Evolutionary conservation across 352 stramenopile genomes (phyloP), one percentile per base, ranked within the genome.

Genomic region (Phytophthora sojae): DNA sequence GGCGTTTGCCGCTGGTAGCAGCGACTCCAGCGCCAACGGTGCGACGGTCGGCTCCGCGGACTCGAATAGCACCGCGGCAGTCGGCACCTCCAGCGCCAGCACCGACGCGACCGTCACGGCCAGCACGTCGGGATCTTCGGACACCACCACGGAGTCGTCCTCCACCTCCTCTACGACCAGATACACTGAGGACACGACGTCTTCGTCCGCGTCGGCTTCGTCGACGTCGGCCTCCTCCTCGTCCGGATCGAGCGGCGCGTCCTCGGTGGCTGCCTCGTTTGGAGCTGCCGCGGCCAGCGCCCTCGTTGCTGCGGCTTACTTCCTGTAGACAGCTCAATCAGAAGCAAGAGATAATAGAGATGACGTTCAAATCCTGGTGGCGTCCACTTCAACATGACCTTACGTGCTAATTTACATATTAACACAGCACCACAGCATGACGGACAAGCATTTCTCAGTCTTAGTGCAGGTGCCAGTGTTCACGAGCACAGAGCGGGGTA

Each of bases 21-120:
- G 58, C 53, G 54, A 42, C 6, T 56, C 72, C 64, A 42, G 30
- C 37, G 17, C 58, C 25, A 35, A 64, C 54, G 35, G 70, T 47
- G 51, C 54, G 35, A 79, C 69, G n/a, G 61, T 92, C 15, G 83
- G 80, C 4, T 79, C 88, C n/a, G 47, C 54, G 37, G 70, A 69
- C 23, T 59, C 73, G 3, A 47, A 47, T 15, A 74, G 64, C 25
- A 52, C 25, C 25, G 52, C 66, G 25, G 59, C 44, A 15, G 42
- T 71, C 61, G 65, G 58, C 8, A 74, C 53, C 49, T 62, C 62
- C 25, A 59, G 66, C 26, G 64, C 35, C 17, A 51, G 61, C 62
- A 44, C 26, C 2, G 69, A 76, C n/a, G 62, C 59, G 37, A 71
- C 71, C 21, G 50, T 69, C 52, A 53, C 64, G 39, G 14, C 17